Percentiles rank a stretch among this genome's conserved stretches.
These are phyloP conservation scores for Cyberlindnera mississippiensis DNA, from an alignment of 805 yeast species.

Conservation along the genomic window DNA sequence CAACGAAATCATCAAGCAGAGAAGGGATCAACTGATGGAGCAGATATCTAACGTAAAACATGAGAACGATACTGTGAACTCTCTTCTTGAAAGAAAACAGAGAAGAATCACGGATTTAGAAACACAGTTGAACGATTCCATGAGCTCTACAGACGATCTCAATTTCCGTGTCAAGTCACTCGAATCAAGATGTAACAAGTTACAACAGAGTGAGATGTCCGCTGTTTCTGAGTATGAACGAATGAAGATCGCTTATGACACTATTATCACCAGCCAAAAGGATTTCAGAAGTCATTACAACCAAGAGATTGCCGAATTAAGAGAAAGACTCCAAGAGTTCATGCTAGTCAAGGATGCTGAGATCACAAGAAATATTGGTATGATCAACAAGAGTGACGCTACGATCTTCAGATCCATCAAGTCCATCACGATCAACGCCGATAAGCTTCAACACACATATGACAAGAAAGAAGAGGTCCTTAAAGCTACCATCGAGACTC, in stretches of 20 bases:
- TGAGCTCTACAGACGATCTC: slow-evolving; percentile 44
- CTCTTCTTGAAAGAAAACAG: slow-evolving; percentile 66
- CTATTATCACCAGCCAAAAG: slow-evolving; percentile 46
- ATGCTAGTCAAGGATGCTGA: slow-evolving; percentile 34
- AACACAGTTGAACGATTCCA: slow-evolving; percentile 45
- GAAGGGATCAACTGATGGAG: slow-evolving; percentile 54
- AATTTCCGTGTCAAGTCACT: slow-evolving; percentile 47
- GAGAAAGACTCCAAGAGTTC: slow-evolving; percentile 34
- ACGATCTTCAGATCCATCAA: slow-evolving; percentile 48
- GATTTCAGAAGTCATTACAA: slow-evolving; percentile 49
- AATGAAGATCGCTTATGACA: slow-evolving; percentile 55
- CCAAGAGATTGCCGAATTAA: slow-evolving; percentile 38
- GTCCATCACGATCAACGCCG: slow-evolving; percentile 42
- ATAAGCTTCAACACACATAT: slow-evolving; percentile 46
- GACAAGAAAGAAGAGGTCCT: slow-evolving; percentile 43
- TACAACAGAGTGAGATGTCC: slow-evolving; percentile 42
- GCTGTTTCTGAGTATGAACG: slow-evolving; percentile 51
- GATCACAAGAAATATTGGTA: slow-evolving; percentile 33
- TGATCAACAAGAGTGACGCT: slow-evolving; percentile 42
- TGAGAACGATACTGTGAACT: slow-evolving; percentile 70
- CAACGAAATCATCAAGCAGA: slow-evolving; percentile 40
- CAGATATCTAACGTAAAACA: slow-evolving; percentile 69
- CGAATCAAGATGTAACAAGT: slow-evolving; percentile 44
- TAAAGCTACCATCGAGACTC: slow-evolving; percentile 37
- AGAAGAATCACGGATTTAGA: slow-evolving; percentile 67